Evolutionary conservation across 768 basidiomycete species (phyloP), one percentile per base, ranked within the genome.

Genomic region (Sporobolomyces roseus): DNA sequence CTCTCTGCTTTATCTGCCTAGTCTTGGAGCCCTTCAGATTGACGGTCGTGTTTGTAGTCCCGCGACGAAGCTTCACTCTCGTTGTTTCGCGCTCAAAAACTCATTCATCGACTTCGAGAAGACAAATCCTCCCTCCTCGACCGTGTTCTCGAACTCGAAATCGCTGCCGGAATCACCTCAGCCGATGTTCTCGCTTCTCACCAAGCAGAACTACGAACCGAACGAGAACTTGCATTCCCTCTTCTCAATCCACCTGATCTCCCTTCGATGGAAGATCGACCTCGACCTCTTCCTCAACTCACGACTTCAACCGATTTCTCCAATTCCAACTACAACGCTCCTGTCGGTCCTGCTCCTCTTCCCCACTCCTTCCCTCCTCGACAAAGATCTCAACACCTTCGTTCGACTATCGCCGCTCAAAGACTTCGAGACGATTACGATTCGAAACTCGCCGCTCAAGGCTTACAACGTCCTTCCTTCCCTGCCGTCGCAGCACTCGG

Each of bases 11-110:
- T 25, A 21, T 8, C 2, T 14, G 25, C 8, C 30, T 52, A 19
- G n/a, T 46, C 33, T 29, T 6, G n/a, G 27, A 21, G 32, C 41
- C 17, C 23, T 46, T 36, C 27, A 46, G 14, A 7, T 17, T 3
- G 13, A 21, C 9, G 36, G 51, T 52, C 29, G 53, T 3, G 36
- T 55, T 52, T 30, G 53, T 3, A 87, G 85, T 83, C 84, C 82
- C 81, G 83, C 77, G 84, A 86, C 79, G 86, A 86, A 74, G 80
- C 82, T 4, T 81, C 81, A 66, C 79, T 82, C 35, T 86, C 87
- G 71, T 81, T 85, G 33, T 83, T 82, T 62, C 81, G 81, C 33
- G 86, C 87, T 29, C 84, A 84, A 54, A 85, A 87, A 79, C 84
- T 85, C 35, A 86, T 87, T 73, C 80, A 83, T 60, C 83, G 82